These are phyloP conservation scores for Ceratocystis albifundus DNA, from an alignment of 2,329 filamentous ascomycete genomes.

Conservation along the genomic window DNA sequence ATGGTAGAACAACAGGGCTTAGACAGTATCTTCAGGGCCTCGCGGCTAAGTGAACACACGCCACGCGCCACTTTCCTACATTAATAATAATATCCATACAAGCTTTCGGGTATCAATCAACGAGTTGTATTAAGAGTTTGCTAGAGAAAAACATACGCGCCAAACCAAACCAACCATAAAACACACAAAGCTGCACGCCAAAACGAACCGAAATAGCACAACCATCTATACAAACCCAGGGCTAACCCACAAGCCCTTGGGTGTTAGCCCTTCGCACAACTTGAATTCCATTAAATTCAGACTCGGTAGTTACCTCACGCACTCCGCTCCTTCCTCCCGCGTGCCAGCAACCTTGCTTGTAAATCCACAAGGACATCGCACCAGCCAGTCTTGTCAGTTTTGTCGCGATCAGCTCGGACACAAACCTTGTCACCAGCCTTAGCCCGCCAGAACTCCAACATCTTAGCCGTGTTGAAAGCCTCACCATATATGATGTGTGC, in stretches of 20 bases:
- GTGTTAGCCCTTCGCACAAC: conserved; percentile 15
- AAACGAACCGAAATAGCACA: not conserved
- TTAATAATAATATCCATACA: not conserved
- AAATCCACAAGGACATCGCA: conserved; percentile 45
- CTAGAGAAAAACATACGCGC: not conserved
- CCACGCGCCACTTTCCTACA: not conserved
- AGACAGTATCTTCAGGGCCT: not conserved
- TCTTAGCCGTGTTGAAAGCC: conserved; percentile 61
- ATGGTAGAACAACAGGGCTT: not conserved
- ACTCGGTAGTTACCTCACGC: not conserved
- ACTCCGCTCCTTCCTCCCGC: conserved; percentile 38
- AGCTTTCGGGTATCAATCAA: not conserved
- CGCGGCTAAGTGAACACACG: not conserved
- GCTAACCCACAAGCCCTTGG: not conserved
- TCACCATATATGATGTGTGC: conserved; percentile 66
- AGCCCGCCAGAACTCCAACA: conserved; percentile 52
- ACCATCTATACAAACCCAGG: not conserved
- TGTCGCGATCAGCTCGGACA: conserved; percentile 25
- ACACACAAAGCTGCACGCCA: not conserved
- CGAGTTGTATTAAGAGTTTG: not conserved
- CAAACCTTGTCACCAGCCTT: conserved; percentile 18
- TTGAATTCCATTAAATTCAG: not conserved
- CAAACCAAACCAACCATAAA: not conserved
- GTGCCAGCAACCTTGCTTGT: conserved; percentile 43
- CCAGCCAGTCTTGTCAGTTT: conserved; percentile 37